Base-by-base conservation (phyloP, 2,329 filamentous ascomycete genomes). In the Celoporthe dispersa region DNA sequence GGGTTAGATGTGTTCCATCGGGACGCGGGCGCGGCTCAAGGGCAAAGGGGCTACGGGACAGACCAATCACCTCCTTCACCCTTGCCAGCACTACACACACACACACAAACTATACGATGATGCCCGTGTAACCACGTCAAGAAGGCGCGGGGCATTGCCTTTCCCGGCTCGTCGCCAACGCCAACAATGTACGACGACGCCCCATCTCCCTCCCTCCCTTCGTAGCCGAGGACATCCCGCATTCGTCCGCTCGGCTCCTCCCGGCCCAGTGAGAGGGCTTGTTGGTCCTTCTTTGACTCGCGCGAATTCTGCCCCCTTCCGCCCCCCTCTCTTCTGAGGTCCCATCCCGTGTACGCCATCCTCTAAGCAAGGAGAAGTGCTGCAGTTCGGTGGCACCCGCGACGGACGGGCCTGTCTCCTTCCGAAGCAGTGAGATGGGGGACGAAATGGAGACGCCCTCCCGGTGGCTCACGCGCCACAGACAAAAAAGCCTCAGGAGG, bases 401-500 rank as follows among this genome's bases (percentile, higher is more conserved):
- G 25, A 31, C 28, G 53, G 28, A 19, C 53, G 53, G 53, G 9
- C n/a, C 22, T 8, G 28, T 31, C n/a, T 2, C n/a, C n/a, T 25
- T 16, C 51, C 51, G 51, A 55, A 28, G 25, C 51, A 11, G 51
- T 55, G 51, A 14, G 7, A 55, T 55, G 22, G 44, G n/a, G 22
- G 11, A n/a, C 22, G 7, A n/a, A n/a, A 9, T 8, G n/a, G n/a
- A n/a, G 7, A 3, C 44, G 9, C 8, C 44, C 44, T 48, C 22
- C 6, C 44, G n/a, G 22, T 8, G n/a, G 3, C 11, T 11, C 9
- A 3, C 51, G 25, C 53, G 8, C 44, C 44, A 6, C 44, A 1
- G 2, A 41, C 39, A 44, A 19, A n/a, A 48, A n/a, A n/a, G 22
- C 44, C 59, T 61, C 19, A 39, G n/a, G 57, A 71, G 19, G 64